phyloP scores from a whole-genome alignment of 768 basidiomycete species.

The Serendipita vermifera region DNA sequence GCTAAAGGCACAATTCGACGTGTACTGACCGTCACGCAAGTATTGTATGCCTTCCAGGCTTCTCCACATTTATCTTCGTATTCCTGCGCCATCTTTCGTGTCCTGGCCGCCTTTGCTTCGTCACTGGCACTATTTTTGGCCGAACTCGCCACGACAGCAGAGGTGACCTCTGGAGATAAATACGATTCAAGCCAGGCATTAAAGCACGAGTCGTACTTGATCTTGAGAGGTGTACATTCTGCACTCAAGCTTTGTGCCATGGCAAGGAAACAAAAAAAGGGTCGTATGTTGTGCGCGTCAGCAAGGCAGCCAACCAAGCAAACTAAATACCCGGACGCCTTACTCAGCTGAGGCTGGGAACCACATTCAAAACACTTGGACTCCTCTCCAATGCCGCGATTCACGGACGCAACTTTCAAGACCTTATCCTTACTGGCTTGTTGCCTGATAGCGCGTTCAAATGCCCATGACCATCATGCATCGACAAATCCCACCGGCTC shows the following conservation, averaged over 20 bases:
- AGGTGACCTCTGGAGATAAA: conserved; percentile 46
- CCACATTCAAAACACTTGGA: too few relatives aligned
- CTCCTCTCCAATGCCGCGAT: too few relatives aligned
- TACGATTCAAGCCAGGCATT: conserved; percentile 98
- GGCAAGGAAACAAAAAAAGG: not conserved
- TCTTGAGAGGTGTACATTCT: conserved; percentile 83
- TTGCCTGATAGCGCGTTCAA: conserved; percentile 52
- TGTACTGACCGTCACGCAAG: conserved; percentile 63
- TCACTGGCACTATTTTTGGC: not conserved
- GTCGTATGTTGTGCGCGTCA: not conserved
- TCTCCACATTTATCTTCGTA: conserved; percentile 77
- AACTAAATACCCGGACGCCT: too few relatives aligned
- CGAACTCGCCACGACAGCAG: not conserved
- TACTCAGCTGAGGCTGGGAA: too few relatives aligned
- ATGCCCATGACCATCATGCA: conserved; percentile 39
- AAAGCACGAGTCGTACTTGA: conserved; percentile 86
- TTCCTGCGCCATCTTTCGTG: conserved; percentile 43
- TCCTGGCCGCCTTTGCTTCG: not conserved
- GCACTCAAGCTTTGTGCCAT: conserved; percentile 75
- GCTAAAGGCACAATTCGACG: not conserved
- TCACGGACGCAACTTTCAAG: too few relatives aligned
- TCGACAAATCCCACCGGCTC: conserved; percentile 50
- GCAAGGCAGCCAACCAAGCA: too few relatives aligned
- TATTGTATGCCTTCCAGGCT: conserved; percentile 67
- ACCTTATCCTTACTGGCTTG: too few relatives aligned